Conservation (phyloP, 306 rosid species). For the Sicyos edulis region DNA sequence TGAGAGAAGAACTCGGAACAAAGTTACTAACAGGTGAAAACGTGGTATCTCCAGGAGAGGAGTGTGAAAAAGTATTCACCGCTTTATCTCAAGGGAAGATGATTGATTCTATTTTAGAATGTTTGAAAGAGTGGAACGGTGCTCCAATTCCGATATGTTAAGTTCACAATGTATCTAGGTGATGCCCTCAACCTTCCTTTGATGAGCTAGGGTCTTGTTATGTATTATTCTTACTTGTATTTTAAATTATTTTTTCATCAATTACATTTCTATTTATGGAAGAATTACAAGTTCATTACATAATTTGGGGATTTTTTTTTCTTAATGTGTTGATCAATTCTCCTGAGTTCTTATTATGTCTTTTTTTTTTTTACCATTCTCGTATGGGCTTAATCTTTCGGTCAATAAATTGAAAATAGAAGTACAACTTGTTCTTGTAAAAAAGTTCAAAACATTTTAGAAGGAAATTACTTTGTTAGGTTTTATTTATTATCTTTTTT, state of each 20-base stretch:
- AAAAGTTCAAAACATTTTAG: too few relatives aligned
- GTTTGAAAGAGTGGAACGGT: slow-evolving; percentile 76
- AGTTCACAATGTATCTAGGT: neutral
- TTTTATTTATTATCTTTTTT: too few relatives aligned
- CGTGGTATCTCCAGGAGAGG: slow-evolving; percentile 63
- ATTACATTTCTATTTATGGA: neutral
- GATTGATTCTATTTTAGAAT: slow-evolving; percentile 35
- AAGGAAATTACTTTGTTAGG: too few relatives aligned
- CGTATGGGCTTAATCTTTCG: neutral
- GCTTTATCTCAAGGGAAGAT: slow-evolving; percentile 56
- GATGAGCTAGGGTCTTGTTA: neutral
- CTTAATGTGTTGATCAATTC: neutral
- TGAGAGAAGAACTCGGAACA: slow-evolving; percentile 60
- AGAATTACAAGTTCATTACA: neutral
- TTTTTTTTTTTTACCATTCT: neutral
- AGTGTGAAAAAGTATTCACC: slow-evolving; percentile 60
- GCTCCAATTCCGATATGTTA: slow-evolving; percentile 76
- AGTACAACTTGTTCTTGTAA: neutral
- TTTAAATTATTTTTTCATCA: neutral
- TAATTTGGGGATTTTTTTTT: neutral
- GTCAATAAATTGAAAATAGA: neutral
- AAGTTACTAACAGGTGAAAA: slow-evolving; percentile 55
- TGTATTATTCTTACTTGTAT: neutral
- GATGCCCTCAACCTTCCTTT: neutral
- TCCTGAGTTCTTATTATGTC: neutral